Evolutionary conservation across 495 filamentous ascomycete genomes (phyloP), one percentile per base, ranked within the genome.

Genomic region (Neurospora sp.): DNA sequence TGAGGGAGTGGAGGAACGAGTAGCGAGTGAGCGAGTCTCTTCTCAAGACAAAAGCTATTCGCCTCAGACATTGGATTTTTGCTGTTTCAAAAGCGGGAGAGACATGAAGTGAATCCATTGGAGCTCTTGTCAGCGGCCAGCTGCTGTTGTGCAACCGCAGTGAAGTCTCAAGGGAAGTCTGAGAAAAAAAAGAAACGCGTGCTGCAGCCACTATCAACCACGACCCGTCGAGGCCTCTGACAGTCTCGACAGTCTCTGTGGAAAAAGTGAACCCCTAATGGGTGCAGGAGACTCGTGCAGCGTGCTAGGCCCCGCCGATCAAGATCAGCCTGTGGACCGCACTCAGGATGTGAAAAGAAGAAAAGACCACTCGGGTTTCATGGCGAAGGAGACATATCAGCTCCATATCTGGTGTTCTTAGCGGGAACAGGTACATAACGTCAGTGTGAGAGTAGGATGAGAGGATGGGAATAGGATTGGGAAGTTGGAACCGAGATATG

Each of bases 181-280:
- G 16, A 48, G 10, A 18, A 62, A 7, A 48, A 46, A 72, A 48
- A 69, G 35, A 18, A 38, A 39, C 14, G 11, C 16, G 46, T 66
- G 14, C 71, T 72, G 71, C 71, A 72, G 71, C 71, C 71, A 59
- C 41, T 59, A 72, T 59, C 70, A 59, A 42, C 18, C 14, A 72
- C 6, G 54, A 31, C 54, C 27, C 27, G 27, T 62, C 27, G 27
- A 16, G 54, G 6, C 27, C 54, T 62, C 7, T 62, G 54, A 35
- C 12, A 18, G 54, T n/a, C n/a, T n/a, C n/a, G n/a, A n/a, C n/a
- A n/a, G n/a, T 66, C 48, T 59, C 48, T 31, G 3, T 14, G 27
- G 16, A 35, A 59, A 35, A 18, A 16, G 11, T 48, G 54, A 62
- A 5, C 23, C 12, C 23, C 23, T 62, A 0, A 66, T 66, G 14